Conservation (phyloP, 2,329 filamentous ascomycete species). For the Botryotinia globosa region DNA sequence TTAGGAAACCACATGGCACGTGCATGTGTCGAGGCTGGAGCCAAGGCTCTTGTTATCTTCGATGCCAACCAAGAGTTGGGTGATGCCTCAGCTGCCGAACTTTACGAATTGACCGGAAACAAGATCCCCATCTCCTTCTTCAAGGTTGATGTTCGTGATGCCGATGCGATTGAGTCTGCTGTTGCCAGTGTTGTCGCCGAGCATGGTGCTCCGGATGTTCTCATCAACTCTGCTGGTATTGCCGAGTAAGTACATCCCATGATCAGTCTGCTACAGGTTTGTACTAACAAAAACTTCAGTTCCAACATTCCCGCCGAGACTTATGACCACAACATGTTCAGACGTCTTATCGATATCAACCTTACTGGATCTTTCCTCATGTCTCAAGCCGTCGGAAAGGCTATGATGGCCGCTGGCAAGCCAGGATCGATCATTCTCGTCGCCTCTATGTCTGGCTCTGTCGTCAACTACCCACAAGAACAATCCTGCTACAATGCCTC, state of each 20-base stretch:
- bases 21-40: slow-evolving; percentile 72
- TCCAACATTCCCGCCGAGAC: slow-evolving; percentile 81
- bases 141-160: slow-evolving; percentile 75
- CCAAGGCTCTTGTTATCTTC: slow-evolving; percentile 70
- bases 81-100: slow-evolving; percentile 64
- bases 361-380: slow-evolving; percentile 76
- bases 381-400: slow-evolving; percentile 66
- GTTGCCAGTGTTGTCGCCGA: slow-evolving; percentile 63
- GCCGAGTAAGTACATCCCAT: slow-evolving; percentile 55
- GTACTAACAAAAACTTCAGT: slow-evolving; percentile 36
- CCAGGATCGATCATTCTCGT: slow-evolving; percentile 73
- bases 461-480: slow-evolving; percentile 85
- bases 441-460: slow-evolving; percentile 76
- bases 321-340: slow-evolving; percentile 74
- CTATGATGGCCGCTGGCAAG: slow-evolving; percentile 70
- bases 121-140: slow-evolving; percentile 69
- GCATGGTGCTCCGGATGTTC: slow-evolving; percentile 68
- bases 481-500: slow-evolving; percentile 81
- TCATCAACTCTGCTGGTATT: slow-evolving; percentile 79
- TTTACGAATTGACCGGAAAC: slow-evolving; percentile 65
- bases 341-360: slow-evolving; percentile 78
- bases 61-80: slow-evolving; percentile 75
- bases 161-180: slow-evolving; percentile 64
- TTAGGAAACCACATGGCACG: slow-evolving; percentile 78
- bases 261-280: background rate